Conservation (phyloP, 345 rosid genomes). For the Kandelia obovata region DNA sequence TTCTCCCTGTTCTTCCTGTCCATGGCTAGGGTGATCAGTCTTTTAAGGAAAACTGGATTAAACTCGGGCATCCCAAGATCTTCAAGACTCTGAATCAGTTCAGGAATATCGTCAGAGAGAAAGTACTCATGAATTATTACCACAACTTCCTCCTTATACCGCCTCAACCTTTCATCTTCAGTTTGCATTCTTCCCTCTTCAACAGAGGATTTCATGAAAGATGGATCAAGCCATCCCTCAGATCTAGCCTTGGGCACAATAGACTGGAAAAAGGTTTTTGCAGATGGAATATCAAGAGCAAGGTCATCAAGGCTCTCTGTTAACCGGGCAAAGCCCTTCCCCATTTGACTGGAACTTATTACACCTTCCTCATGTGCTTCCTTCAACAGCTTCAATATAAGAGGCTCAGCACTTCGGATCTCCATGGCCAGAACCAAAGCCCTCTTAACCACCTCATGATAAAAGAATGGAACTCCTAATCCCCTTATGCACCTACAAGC, state of each 20-base stretch:
- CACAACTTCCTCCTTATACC: constrained; percentile 71
- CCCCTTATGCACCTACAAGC: constrained; percentile 94
- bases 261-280: constrained; percentile 54
- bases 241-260: constrained; percentile 66
- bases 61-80: constrained; percentile 71
- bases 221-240: constrained; percentile 87
- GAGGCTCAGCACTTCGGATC: constrained; percentile 58
- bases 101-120: constrained; percentile 96
- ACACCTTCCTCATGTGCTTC: constrained; percentile 95
- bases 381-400: constrained; percentile 64
- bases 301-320: constrained; percentile 94
- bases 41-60: constrained; percentile 82
- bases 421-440: constrained; percentile 91
- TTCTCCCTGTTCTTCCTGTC: constrained; percentile 93
- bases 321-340: constrained; percentile 76
- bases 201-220: constrained; percentile 39
- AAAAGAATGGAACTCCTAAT: constrained; percentile 84
- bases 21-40: constrained; percentile 56
- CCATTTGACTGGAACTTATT: constrained; percentile 94
- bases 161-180: constrained; percentile 51
- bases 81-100: constrained; percentile 78
- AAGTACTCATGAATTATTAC: constrained; percentile 92
- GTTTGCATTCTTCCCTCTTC: constrained; percentile 37
- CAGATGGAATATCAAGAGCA: constrained; percentile 89
- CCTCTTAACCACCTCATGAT: constrained; percentile 97